Percentiles rank a stretch among this genome's conserved stretches.
Evolutionary conservation across 768 basidiomycete genomes (phyloP).

Genomic region (Strobilomyces dryophilus): DNA sequence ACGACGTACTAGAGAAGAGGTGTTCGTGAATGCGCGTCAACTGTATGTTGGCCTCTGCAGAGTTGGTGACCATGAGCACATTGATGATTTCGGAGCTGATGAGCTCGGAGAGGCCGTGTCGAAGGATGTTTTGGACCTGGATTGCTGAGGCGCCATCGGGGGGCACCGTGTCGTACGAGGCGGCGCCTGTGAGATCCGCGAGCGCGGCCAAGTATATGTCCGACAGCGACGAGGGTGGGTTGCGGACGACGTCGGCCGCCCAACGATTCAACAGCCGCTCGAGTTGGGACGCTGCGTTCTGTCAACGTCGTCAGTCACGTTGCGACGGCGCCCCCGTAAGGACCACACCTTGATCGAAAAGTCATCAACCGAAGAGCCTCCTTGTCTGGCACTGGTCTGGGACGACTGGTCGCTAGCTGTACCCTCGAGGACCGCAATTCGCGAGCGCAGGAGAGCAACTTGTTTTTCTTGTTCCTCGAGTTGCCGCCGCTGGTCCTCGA

Average conservation of each 20-base stretch:
- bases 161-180: conserved; percentile 37
- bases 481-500: conserved; percentile 74
- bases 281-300: conserved; percentile 80
- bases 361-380: conserved; percentile 73
- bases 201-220: conserved; percentile 57
- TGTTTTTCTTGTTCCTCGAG: conserved; percentile 83
- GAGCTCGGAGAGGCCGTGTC: conserved; percentile 76
- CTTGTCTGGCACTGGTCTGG: conserved; percentile 29
- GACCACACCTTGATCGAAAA: conserved; percentile 79
- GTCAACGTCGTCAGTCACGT: not conserved
- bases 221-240: conserved; percentile 33
- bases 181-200: conserved; percentile 49
- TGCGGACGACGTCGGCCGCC: conserved; percentile 38
- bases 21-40: conserved; percentile 86
- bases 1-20: conserved; percentile 69
- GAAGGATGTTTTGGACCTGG: conserved; percentile 73
- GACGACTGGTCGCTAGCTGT: conserved; percentile 38
- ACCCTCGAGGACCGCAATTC: conserved; percentile 41
- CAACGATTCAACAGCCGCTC: conserved; percentile 84
- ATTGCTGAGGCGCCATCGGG: conserved; percentile 50
- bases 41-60: conserved; percentile 78
- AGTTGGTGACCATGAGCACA: conserved; percentile 82
- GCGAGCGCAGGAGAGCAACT: conserved; percentile 43
- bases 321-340: not conserved
- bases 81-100: conserved; percentile 77